A percentile compares a stretch with the other conserved stretches of the same genome.
Conservation (phyloP, 148 eudicot genomes). For the Bassia scoparia region DNA sequence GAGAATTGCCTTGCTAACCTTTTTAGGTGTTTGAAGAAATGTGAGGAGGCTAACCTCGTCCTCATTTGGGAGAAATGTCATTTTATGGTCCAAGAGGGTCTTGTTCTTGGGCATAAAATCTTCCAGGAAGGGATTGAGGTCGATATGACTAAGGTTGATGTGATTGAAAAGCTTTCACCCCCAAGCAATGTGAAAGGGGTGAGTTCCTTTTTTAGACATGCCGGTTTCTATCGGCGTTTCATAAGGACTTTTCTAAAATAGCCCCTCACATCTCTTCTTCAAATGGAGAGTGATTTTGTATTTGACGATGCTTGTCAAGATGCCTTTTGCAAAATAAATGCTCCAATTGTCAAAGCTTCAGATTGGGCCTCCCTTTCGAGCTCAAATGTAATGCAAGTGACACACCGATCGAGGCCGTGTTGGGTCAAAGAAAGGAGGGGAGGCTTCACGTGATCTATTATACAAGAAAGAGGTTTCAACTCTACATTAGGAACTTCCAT, state of each 20-base stretch:
- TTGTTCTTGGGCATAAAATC: not conserved
- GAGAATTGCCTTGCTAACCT: not conserved
- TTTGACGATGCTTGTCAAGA: no score
- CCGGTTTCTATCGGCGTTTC: not conserved
- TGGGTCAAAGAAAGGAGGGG: not conserved
- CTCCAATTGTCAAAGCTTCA: no score
- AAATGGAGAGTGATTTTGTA: not conserved
- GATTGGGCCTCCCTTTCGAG: no score
- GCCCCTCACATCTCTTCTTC: not conserved
- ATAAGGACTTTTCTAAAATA: not conserved
- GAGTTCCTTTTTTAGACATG: not conserved
- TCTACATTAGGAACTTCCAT: not conserved
- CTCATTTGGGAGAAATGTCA: no score
- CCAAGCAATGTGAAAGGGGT: no score
- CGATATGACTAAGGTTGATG: not conserved
- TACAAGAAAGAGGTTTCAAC: not conserved
- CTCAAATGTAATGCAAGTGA: not conserved
- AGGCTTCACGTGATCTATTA: not conserved
- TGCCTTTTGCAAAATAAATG: no score
- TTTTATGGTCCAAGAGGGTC: not conserved
- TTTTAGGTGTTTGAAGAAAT: not conserved
- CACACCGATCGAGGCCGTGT: not conserved
- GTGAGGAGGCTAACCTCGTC: no score
- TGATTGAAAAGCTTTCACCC: no score
- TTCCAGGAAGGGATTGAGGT: not conserved